Base-by-base conservation (phyloP, 2,329 filamentous ascomycete genomes). In the Fusarium albosuccineum region DNA sequence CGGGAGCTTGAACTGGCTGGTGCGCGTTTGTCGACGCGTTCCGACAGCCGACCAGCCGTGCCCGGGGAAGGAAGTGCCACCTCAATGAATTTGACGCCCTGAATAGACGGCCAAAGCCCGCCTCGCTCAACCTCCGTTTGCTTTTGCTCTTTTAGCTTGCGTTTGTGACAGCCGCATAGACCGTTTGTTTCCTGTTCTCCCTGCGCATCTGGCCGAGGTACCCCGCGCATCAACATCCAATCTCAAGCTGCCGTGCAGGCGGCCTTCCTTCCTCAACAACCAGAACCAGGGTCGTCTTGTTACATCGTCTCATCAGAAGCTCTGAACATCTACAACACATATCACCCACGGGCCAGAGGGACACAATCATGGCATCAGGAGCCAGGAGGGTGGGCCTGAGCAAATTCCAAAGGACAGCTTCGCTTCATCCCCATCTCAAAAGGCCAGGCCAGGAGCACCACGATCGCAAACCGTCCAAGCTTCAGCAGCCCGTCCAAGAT, bases 341-440 rank as follows among this genome's bases (percentile, higher is more conserved):
- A 30, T 8, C 14, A 34, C 29, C 9, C 5, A 26, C 29, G 46
- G 27, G 11, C 30, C 30, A 27, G 14, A 6, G 22, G 29, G 3
- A 36, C 30, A 16, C 8, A 11, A 36, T 13, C 37, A 67, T 67
- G 65, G 33, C 53, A 26, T 13, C 27, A 26, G 16, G 14, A 11
- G 6, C 22, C 26, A 61, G 60, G 40, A 61, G 60, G 48, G 8
- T 67, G 11, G 75, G 76, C 13, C 27, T 77, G 57, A 76, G 66
- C 40, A 61, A 13, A 14, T 26, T 11, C 0, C 57, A 72, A 27
- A 45, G 16, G 2, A 62, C 71, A 11, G 17, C 29, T 9, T 44
- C 16, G 1, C 68, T 78, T 13, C 70, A 22, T 75, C 14, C 56
- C 41, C 6, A 52, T 11, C 2, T 66, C 9, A 42, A 30, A 1